Conservation (phyloP, 208 protist species). For the Trypanosoma lewisi region DNA sequence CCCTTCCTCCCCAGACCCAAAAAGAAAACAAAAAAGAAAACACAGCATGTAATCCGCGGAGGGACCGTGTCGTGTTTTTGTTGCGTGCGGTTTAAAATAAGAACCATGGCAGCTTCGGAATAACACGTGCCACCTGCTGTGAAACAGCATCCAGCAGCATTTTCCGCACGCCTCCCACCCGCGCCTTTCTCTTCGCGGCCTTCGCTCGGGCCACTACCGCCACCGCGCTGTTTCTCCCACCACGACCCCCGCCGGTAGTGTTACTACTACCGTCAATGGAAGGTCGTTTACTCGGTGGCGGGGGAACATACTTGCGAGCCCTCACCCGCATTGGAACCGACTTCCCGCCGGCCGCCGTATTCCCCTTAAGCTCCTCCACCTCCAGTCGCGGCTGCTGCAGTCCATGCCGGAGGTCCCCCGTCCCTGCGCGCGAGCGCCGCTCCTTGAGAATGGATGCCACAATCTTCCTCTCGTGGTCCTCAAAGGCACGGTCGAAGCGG, state of each 20-base stretch:
- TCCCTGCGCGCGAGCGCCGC: slow-evolving; percentile 43
- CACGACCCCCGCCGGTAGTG: slow-evolving; percentile 18
- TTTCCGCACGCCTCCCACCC: slow-evolving; percentile 27
- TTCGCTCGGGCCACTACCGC: slow-evolving; percentile 22
- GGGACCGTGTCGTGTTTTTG: background rate
- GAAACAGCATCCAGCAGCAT: slow-evolving; percentile 62
- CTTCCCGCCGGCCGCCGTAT: slow-evolving; percentile 1
- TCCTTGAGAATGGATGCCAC: slow-evolving; percentile 80
- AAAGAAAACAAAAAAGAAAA: too few species aligned
- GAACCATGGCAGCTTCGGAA: slow-evolving; percentile 52
- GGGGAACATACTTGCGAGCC: slow-evolving; percentile 49
- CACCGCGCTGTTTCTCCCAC: slow-evolving; percentile 12
- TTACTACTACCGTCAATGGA: slow-evolving; percentile 14
- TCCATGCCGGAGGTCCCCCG: slow-evolving; percentile 41
- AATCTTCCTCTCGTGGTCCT: slow-evolving; percentile 69
- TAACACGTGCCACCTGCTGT: slow-evolving; percentile 38
- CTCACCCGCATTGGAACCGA: slow-evolving; percentile 48
- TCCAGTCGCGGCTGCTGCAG: slow-evolving; percentile 60
- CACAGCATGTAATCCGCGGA: too few species aligned
- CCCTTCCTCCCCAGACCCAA: too few species aligned
- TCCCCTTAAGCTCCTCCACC: slow-evolving; percentile 51
- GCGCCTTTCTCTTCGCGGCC: slow-evolving; percentile 23
- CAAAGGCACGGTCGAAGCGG: slow-evolving; percentile 82
- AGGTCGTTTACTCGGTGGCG: slow-evolving; percentile 55
- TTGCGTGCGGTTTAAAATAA: slow-evolving; percentile 20